These are phyloP conservation scores for Lactarius hengduanensis DNA, from an alignment of 768 basidiomycete species.

Conservation along the genomic window DNA sequence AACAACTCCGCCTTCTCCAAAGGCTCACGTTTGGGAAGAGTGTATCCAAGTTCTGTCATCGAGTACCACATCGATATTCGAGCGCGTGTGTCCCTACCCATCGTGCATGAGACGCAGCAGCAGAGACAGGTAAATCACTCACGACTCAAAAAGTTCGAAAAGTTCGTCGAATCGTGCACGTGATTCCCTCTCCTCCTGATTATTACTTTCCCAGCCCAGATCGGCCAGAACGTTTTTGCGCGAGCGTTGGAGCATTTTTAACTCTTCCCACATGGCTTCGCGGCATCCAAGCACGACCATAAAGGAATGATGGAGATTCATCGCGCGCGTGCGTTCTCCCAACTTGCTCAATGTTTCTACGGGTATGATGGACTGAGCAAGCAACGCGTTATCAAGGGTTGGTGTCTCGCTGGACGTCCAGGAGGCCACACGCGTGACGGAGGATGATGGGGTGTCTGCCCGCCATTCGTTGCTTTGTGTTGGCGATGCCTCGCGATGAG, in stretches of 20 bases:
- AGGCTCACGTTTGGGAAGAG: constrained; percentile 57
- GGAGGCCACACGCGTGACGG: constrained; percentile 18
- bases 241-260: constrained; percentile 61
- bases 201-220: constrained; percentile 63
- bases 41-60: constrained; percentile 56
- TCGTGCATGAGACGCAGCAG: neutral
- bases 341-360: constrained; percentile 39
- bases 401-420: constrained; percentile 26
- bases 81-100: constrained; percentile 59
- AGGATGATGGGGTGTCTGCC: neutral
- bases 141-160: constrained; percentile 27
- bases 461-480: neutral
- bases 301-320: constrained; percentile 69
- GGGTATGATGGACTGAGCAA: constrained; percentile 26
- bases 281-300: constrained; percentile 61
- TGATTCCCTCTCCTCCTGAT: constrained; percentile 22
- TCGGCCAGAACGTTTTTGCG: constrained; percentile 50
- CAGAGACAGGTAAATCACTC: constrained; percentile 13
- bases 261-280: constrained; percentile 77
- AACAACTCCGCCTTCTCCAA: constrained; percentile 67
- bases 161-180: constrained; percentile 25
- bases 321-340: constrained; percentile 61
- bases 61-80: constrained; percentile 66
- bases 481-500: constrained; percentile 6
- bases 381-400: constrained; percentile 22